phyloP scores from a whole-genome alignment of 176 grass and related monocot genomes.

The Phoenix roebelenii region DNA sequence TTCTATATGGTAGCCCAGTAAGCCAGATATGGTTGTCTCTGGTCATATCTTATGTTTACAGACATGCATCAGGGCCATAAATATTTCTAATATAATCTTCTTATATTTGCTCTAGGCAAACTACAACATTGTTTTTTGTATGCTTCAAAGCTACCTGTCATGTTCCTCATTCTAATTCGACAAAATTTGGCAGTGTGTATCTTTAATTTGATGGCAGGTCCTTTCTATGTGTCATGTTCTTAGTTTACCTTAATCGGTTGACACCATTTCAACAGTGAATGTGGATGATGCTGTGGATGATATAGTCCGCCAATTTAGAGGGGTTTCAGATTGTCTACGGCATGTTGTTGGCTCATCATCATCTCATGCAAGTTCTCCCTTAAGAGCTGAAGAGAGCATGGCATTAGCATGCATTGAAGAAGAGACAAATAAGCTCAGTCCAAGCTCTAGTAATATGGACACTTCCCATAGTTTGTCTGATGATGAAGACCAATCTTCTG shows the following conservation, averaged over 20 bases:
- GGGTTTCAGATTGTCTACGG: conserved; percentile 78
- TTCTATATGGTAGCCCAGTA: too few relatives aligned
- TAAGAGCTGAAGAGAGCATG: conserved; percentile 39
- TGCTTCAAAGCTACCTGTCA: too few relatives aligned
- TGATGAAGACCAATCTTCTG: conserved; percentile 40
- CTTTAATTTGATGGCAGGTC: too few relatives aligned
- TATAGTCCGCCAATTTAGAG: conserved; percentile 90
- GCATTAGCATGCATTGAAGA: conserved; percentile 63
- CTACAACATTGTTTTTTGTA: too few relatives aligned
- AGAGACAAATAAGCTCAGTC: conserved; percentile 38
- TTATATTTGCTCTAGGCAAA: too few relatives aligned
- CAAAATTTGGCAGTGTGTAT: neutral
- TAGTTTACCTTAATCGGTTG: conserved; percentile 8
- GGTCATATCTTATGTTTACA: too few relatives aligned
- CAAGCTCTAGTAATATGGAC: conserved; percentile 37
- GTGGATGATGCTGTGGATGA: conserved; percentile 99
- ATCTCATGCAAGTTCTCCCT: conserved; percentile 20
- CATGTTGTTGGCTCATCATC: conserved; percentile 53
- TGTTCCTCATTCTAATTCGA: neutral
- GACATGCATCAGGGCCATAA: too few relatives aligned
- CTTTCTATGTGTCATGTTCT: too few relatives aligned
- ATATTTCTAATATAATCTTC: too few relatives aligned
- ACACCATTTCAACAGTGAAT: conserved; percentile 53
- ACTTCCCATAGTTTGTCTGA: conserved; percentile 73
- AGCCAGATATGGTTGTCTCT: too few relatives aligned